Percentiles rank a stretch among this genome's conserved stretches.
These are phyloP conservation scores for Sutorius australiensis DNA, from an alignment of 768 basidiomycete species.

Conservation along the genomic window DNA sequence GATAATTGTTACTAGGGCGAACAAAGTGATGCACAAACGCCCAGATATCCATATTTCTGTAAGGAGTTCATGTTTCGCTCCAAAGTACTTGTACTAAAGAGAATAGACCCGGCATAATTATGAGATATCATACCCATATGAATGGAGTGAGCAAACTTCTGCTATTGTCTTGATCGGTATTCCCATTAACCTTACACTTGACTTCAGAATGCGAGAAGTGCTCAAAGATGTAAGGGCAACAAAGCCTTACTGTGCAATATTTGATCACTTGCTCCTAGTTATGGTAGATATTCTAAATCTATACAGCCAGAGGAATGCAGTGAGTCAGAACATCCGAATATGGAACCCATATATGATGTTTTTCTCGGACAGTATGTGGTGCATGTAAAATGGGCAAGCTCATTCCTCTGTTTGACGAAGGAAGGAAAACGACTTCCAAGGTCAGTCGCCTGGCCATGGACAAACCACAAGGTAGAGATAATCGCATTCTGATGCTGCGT, in stretches of 20 bases:
- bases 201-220: conserved; percentile 60
- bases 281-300: conserved; percentile 72
- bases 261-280: conserved; percentile 38
- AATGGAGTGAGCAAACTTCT: conserved; percentile 56
- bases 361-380: conserved; percentile 52
- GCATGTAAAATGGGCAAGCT: conserved; percentile 59
- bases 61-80: conserved; percentile 14
- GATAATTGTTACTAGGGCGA: conserved; percentile 43
- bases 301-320: conserved; percentile 63
- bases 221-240: conserved; percentile 48
- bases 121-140: conserved; percentile 66
- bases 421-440: conserved; percentile 33
- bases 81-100: background rate
- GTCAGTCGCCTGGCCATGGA: conserved; percentile 43
- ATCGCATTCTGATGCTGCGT: background rate
- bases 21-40: conserved; percentile 60
- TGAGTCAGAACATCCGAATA: conserved; percentile 30
- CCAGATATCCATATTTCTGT: conserved; percentile 74
- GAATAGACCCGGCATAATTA: conserved; percentile 67
- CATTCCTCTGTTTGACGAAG: conserved; percentile 50
- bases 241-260: background rate
- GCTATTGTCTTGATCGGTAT: background rate
- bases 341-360: background rate
- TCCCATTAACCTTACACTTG: conserved; percentile 3
- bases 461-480: conserved; percentile 41